Evolutionary conservation across 345 rosid genomes (phyloP), one percentile per base, ranked within the genome.

Genomic region (Turnera subulata): DNA sequence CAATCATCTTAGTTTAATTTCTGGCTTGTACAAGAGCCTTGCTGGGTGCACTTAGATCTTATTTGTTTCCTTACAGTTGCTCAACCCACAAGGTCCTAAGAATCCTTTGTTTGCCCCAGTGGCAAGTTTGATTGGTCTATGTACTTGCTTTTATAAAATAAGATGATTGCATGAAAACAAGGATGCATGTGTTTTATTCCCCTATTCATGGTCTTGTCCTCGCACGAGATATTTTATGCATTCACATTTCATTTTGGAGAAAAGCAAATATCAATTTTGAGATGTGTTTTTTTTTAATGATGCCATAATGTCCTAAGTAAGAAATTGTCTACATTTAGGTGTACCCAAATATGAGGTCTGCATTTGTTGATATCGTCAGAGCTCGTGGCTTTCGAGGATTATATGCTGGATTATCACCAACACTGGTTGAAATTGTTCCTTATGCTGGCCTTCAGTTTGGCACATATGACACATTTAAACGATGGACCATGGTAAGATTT

Each of bases 361-460:
- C 97, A 42, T 66, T 85, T 72, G 56, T 80, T 29, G 95, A 89
- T 68, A 93, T 93, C 48, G 21, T 81, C 40, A 55, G 68, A 61
- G 76, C 81, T 32, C 90, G 99, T 33, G 97, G 99, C 59, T 61
- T 87, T 49, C 78, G 45, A 76, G 99, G 99, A 66, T 63, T 93
- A 67, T 93, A 93, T 76, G 83, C 88, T 63, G 99, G 99, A 59
- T 72, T 93, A 67, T 75, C 97, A 38, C 97, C 97, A 48, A 93
- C 99, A 3, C 83, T 93, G 56, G 86, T 93, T 39, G 90, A 93
- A 72, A 93, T 93, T 67, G 69, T 89, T 70, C 99, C 99, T 46
- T 89, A 93, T 65, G 99, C 99, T 62, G 97, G 99, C 59, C 81
- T 93, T 73, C 99, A 93, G 58, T 87, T 93, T 70, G 99, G 97